phyloP scores from a whole-genome alignment of 306 rosid genomes.

The Quercus cerris region DNA sequence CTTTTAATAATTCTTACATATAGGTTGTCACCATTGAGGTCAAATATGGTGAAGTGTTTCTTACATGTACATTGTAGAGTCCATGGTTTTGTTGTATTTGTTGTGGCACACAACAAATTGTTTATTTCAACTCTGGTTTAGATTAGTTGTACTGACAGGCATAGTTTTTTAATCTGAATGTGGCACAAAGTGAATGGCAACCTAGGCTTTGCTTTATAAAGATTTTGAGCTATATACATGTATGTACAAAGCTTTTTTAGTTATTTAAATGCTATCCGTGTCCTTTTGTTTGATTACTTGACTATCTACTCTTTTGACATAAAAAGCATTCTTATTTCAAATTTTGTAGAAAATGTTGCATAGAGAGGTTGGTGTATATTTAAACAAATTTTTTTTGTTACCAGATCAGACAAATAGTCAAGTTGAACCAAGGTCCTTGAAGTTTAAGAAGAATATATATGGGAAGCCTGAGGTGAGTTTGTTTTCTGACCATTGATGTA shows the following conservation, averaged over 20 bases:
- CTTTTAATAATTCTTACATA: background rate
- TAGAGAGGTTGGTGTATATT: constrained; percentile 21
- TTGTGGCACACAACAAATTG: background rate
- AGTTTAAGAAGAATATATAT: constrained; percentile 62
- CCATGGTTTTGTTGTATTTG: background rate
- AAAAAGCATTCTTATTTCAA: background rate
- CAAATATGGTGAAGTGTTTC: background rate
- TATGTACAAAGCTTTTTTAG: background rate
- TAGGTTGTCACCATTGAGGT: background rate
- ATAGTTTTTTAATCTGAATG: background rate
- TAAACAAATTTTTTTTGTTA: constrained; percentile 35
- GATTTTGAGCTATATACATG: background rate
- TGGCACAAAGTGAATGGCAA: background rate
- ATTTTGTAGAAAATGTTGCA: background rate
- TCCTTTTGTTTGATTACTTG: background rate
- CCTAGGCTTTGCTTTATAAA: background rate
- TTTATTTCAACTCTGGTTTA: background rate
- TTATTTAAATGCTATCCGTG: background rate
- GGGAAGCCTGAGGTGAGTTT: constrained; percentile 89
- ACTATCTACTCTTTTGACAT: constrained; percentile 1
- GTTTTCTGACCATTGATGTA: constrained; percentile 7
- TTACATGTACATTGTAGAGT: background rate
- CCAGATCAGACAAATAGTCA: constrained; percentile 61
- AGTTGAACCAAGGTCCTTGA: constrained; percentile 62
- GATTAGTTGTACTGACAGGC: background rate